phyloP scores from a whole-genome alignment of 148 eudicot genomes.

The Rhododendron vialii region DNA sequence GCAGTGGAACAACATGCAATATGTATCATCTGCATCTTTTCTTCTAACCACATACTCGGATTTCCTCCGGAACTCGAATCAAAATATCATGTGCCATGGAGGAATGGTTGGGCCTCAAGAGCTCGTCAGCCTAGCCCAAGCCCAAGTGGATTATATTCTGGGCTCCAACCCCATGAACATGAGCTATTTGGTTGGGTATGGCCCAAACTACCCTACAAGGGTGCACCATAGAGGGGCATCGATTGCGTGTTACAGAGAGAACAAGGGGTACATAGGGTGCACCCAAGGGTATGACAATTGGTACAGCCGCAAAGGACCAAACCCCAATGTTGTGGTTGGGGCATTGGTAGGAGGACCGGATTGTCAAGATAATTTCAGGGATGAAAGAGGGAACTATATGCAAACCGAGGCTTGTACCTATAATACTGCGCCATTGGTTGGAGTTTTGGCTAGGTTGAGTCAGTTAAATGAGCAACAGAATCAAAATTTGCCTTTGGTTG shows the following conservation, averaged over 20 bases:
- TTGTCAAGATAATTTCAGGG: slow-evolving; percentile 43
- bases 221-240: slow-evolving; percentile 95
- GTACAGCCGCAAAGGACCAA: slow-evolving; percentile 47
- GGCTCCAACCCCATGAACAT: slow-evolving; percentile 74
- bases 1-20: slow-evolving; percentile 98
- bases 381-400: slow-evolving; percentile 61
- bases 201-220: slow-evolving; percentile 46
- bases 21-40: slow-evolving; percentile 61
- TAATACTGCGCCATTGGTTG: slow-evolving; percentile 79
- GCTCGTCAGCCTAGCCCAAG: slow-evolving; percentile 44
- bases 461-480: background rate
- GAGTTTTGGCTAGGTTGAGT: slow-evolving; percentile 70
- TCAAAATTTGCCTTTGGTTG: slow-evolving; percentile 6
- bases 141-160: slow-evolving; percentile 73
- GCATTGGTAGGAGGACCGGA: slow-evolving; percentile 35
- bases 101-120: slow-evolving; percentile 26
- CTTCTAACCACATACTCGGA: slow-evolving; percentile 61
- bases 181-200: slow-evolving; percentile 82
- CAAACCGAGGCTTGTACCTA: slow-evolving; percentile 90
- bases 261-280: slow-evolving; percentile 82
- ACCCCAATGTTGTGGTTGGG: slow-evolving; percentile 69
- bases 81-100: slow-evolving; percentile 29
- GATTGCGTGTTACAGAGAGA: slow-evolving; percentile 55
- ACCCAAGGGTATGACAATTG: slow-evolving; percentile 85
- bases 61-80: slow-evolving; percentile 34